Percentiles rank a stretch among this genome's conserved stretches.
Conservation (phyloP, 2,329 filamentous ascomycete genomes). For the Botrytis medusae region DNA sequence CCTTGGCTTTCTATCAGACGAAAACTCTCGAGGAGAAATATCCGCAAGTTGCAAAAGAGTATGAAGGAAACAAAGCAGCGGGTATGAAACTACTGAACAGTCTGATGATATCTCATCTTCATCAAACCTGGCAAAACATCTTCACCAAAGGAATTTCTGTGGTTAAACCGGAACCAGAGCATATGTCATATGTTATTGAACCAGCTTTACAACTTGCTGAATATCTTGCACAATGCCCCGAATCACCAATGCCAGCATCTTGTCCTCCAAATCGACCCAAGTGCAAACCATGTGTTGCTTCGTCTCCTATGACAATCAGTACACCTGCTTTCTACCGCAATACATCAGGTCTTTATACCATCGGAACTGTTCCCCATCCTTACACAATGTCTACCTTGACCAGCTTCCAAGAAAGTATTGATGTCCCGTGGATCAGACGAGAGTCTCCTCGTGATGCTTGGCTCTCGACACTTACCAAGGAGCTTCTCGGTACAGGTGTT, state of each 20-base stretch:
- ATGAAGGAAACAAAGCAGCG: slow-evolving; percentile 55
- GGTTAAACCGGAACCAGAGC: slow-evolving; percentile 73
- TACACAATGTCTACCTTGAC: slow-evolving; percentile 76
- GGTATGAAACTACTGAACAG: slow-evolving; percentile 67
- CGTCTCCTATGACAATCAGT: slow-evolving; percentile 64
- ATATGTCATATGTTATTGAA: slow-evolving; percentile 71
- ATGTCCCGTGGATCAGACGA: slow-evolving; percentile 64
- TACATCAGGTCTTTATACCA: slow-evolving; percentile 69
- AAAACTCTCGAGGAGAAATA: slow-evolving; percentile 65
- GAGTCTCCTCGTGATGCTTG: slow-evolving; percentile 74
- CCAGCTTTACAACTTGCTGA: slow-evolving; percentile 71
- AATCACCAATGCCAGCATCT: slow-evolving; percentile 68
- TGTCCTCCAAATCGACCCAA: slow-evolving; percentile 79
- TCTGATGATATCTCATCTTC: slow-evolving; percentile 82
- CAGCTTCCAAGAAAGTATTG: slow-evolving; percentile 59
- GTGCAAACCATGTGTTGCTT: slow-evolving; percentile 72
- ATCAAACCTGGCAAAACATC: slow-evolving; percentile 77
- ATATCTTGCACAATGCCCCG: slow-evolving; percentile 72
- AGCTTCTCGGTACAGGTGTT: slow-evolving; percentile 63
- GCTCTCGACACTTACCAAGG: slow-evolving; percentile 69
- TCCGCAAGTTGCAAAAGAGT: slow-evolving; percentile 61
- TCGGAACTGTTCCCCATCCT: slow-evolving; percentile 87
- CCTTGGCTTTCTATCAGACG: slow-evolving; percentile 76
- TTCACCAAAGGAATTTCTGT: slow-evolving; percentile 78
- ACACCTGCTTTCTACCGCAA: slow-evolving; percentile 70